Evolutionary conservation across 2,329 filamentous ascomycete genomes (phyloP).

Genomic region (Coniochaeta sp.): DNA sequence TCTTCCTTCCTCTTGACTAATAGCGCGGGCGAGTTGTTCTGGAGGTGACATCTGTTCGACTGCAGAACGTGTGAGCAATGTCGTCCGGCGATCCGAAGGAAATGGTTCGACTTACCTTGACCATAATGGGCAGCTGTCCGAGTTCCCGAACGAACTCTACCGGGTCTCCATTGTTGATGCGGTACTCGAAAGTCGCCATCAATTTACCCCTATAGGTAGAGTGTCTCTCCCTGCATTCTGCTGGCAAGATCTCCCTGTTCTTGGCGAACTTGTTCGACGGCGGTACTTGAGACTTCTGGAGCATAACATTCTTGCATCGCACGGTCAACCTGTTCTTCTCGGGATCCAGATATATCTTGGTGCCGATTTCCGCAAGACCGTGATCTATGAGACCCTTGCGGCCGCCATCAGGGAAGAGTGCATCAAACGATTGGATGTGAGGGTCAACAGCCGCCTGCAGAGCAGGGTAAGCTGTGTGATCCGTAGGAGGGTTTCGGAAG

Average conservation of each 20-base stretch:
- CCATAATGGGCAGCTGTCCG: slow-evolving; percentile 86
- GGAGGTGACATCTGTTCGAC: slow-evolving; percentile 87
- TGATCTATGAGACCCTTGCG: slow-evolving; percentile 54
- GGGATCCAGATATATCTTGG: slow-evolving; percentile 80
- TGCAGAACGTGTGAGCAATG: slow-evolving; percentile 28
- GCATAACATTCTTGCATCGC: slow-evolving; percentile 70
- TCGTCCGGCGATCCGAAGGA: background rate
- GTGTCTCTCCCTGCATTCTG: slow-evolving; percentile 92
- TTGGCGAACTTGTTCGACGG: slow-evolving; percentile 75
- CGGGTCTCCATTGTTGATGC: slow-evolving; percentile 79
- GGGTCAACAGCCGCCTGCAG: slow-evolving; percentile 81
- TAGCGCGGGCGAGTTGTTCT: slow-evolving; percentile 73
- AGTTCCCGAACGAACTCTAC: slow-evolving; percentile 77
- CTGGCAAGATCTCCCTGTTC: slow-evolving; percentile 79
- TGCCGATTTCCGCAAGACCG: slow-evolving; percentile 81
- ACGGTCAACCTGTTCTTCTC: slow-evolving; percentile 73
- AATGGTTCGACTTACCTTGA: slow-evolving; percentile 55
- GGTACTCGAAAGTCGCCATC: slow-evolving; percentile 74
- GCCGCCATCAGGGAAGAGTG: slow-evolving; percentile 69
- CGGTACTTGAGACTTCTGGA: slow-evolving; percentile 77
- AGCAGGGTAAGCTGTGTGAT: slow-evolving; percentile 80
- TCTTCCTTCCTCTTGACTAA: slow-evolving; percentile 88
- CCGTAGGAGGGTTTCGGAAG: slow-evolving; percentile 80
- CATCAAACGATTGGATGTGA: slow-evolving; percentile 94
- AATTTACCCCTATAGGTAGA: slow-evolving; percentile 84